Percentiles rank a stretch among this genome's conserved stretches.
These are phyloP conservation scores for Rhodotorula toruloides DNA, from an alignment of 768 basidiomycete genomes.

Conservation along the genomic window DNA sequence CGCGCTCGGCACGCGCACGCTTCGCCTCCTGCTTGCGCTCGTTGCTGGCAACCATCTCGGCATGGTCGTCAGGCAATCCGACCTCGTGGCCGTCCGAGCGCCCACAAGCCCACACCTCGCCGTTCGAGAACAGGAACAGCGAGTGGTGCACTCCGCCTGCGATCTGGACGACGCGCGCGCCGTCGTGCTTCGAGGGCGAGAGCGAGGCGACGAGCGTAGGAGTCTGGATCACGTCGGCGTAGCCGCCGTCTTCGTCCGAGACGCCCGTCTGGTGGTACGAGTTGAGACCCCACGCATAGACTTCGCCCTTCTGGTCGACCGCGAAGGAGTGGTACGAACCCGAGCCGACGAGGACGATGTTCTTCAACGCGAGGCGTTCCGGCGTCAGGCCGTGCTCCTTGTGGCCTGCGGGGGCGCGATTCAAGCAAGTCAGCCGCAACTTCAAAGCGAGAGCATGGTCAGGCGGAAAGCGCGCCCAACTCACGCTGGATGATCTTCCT, in stretches of 20 bases:
- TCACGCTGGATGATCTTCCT: slow-evolving; percentile 65
- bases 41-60: slow-evolving; percentile 40
- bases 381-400: slow-evolving; percentile 85
- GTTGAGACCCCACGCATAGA: slow-evolving; percentile 97
- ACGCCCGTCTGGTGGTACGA: slow-evolving; percentile 66
- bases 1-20: slow-evolving; percentile 27
- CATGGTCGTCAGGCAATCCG: slow-evolving; percentile 56
- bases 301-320: slow-evolving; percentile 70
- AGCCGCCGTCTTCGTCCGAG: slow-evolving; percentile 46
- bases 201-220: slow-evolving; percentile 52
- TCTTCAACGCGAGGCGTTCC: slow-evolving; percentile 74
- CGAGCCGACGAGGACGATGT: slow-evolving; percentile 66
- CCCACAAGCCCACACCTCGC: slow-evolving; percentile 80
- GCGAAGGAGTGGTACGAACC: slow-evolving; percentile 87
- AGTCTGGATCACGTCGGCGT: slow-evolving; percentile 50
- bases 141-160: slow-evolving; percentile 82
- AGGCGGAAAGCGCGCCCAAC: not conserved
- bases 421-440: not conserved
- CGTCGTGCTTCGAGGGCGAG: slow-evolving; percentile 45
- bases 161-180: slow-evolving; percentile 57
- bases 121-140: slow-evolving; percentile 75
- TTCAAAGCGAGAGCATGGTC: not conserved
- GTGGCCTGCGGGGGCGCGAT: slow-evolving; percentile 52
- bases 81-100: slow-evolving; percentile 78
- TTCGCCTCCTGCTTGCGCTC: slow-evolving; percentile 43